Evolutionary conservation across 805 yeast genomes (phyloP).

Genomic region (Yarrowia sp.): DNA sequence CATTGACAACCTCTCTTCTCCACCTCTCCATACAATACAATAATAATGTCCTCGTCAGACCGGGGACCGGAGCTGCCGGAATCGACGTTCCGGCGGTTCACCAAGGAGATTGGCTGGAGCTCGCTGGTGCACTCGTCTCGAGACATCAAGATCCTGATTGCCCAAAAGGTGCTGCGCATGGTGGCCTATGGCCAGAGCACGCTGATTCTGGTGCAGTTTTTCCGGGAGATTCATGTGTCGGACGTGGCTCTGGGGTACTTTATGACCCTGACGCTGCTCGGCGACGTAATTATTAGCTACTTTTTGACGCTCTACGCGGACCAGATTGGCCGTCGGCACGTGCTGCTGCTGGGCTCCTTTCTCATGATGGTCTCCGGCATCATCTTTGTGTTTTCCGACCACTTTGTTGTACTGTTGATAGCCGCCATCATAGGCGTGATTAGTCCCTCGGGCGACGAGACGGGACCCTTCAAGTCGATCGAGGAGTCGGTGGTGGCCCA

Average conservation of each 20-base stretch:
- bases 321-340: conserved; percentile 55
- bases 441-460: conserved; percentile 66
- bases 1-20: background rate
- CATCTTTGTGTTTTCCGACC: conserved; percentile 51
- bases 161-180: conserved; percentile 43
- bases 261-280: conserved; percentile 58
- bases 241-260: conserved; percentile 58
- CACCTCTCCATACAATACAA: background rate
- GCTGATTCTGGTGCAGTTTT: conserved; percentile 54
- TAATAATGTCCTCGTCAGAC: background rate
- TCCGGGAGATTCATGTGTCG: conserved; percentile 54
- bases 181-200: conserved; percentile 53
- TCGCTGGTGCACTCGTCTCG: conserved; percentile 14
- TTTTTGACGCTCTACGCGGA: conserved; percentile 58
- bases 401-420: conserved; percentile 50
- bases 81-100: conserved; percentile 6
- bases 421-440: conserved; percentile 60
- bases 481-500: conserved; percentile 63
- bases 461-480: conserved; percentile 64
- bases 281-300: conserved; percentile 61
- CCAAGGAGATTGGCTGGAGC: conserved; percentile 21
- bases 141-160: conserved; percentile 36
- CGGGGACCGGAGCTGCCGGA: conserved; percentile 28
- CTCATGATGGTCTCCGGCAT: conserved; percentile 57
- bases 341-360: conserved; percentile 53